Base-by-base conservation (phyloP, 2,329 filamentous ascomycete species). In the Arthrobotrys iridis region DNA sequence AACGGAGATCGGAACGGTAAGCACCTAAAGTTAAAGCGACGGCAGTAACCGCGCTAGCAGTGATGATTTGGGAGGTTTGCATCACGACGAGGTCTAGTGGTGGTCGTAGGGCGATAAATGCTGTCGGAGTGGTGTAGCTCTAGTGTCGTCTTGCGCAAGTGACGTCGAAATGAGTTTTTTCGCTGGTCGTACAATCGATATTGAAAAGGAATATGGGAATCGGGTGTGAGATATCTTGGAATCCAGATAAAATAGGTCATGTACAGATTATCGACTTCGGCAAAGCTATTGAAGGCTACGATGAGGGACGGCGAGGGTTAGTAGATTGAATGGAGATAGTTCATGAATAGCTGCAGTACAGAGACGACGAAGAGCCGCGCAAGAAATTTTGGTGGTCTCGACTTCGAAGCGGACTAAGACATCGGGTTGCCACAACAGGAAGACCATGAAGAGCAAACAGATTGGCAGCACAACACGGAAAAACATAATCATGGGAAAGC, bases 301-400 rank as follows among this genome's bases (percentile, higher is more conserved):
- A 24, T 13, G n/a, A 35, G 24, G n/a, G 24, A 48, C n/a, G 30
- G 15, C 26, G 48, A 55, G 20, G 58, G 13, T 2, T 13, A 13
- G 8, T 30, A 18, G n/a, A 18, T 22, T 28, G 43, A 18, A 20
- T 40, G 28, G 35, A 5, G 59, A 37, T 26, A 55, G 60, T 52
- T 18, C 37, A 35, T 48, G 28, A 30, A 37, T 33, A 50, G 43
- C 35, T 45, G 28, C 28, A 64, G 59, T 37, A 5, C 18, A 50
- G 18, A 46, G 58, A 50, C 26, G 45, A 65, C 37, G 52, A 40
- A 40, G 50, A 55, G 35, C 46, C 50, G 57, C 68, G 68, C 60
- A 67, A 74, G 62, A 67, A 74, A 74, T 74, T 74, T 74, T 67
- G 67, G 67, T 65, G 67, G 48, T 72, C 48, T 33, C 13, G n/a